Evolutionary conservation across 176 grass and related monocot genomes (phyloP).

Genomic region (Otatea glauca): DNA sequence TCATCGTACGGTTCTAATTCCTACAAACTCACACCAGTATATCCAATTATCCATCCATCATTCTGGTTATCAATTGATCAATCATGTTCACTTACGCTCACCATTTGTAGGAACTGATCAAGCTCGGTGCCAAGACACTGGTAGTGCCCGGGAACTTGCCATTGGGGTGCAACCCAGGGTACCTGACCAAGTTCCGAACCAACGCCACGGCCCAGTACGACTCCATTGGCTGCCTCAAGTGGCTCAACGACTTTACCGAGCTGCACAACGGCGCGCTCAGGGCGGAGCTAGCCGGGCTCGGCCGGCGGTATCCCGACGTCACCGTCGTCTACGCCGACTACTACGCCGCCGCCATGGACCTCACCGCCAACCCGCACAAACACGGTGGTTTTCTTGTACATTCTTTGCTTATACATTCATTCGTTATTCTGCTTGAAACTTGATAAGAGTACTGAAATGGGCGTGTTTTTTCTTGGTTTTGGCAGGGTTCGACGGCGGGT

Average conservation of each 20-base stretch:
- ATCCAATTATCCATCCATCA: too few species aligned
- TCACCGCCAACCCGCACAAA: slow-evolving; percentile 39
- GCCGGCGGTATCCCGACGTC: slow-evolving; percentile 23
- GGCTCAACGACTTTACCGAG: slow-evolving; percentile 54
- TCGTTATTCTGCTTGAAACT: too few species aligned
- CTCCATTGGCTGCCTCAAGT: slow-evolving; percentile 55
- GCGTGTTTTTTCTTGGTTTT: not conserved
- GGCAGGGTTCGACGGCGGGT: slow-evolving; percentile 33
- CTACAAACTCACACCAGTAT: too few species aligned
- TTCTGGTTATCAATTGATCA: too few species aligned
- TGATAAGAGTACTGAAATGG: not conserved
- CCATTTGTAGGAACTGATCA: slow-evolving; percentile 48
- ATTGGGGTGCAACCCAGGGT: slow-evolving; percentile 52
- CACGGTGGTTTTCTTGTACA: slow-evolving; percentile 27
- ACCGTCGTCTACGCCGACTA: slow-evolving; percentile 65
- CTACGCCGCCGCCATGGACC: slow-evolving; percentile 44
- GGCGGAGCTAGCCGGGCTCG: slow-evolving; percentile 11
- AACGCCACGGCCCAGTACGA: slow-evolving; percentile 49
- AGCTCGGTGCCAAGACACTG: slow-evolving; percentile 50
- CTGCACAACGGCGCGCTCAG: slow-evolving; percentile 60
- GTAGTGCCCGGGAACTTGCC: slow-evolving; percentile 70
- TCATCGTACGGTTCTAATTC: not conserved
- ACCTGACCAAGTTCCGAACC: slow-evolving; percentile 49
- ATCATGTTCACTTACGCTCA: not conserved
- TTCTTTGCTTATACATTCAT: not conserved